Evolutionary conservation across 2,329 filamentous ascomycete genomes (phyloP).

Genomic region (Karstenula rhodostoma): DNA sequence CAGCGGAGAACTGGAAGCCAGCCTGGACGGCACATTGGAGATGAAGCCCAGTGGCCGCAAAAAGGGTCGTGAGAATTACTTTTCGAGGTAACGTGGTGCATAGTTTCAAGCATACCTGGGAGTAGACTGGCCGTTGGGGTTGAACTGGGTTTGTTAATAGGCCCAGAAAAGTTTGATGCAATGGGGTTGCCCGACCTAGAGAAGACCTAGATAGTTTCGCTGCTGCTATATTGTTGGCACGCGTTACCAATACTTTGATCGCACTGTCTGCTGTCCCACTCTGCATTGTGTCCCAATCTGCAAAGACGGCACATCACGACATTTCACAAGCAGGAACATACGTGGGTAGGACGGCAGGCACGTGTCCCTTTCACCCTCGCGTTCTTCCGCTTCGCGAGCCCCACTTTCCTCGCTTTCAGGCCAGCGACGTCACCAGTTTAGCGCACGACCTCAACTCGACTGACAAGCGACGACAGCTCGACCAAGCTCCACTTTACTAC

Average conservation of each 20-base stretch:
- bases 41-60: constrained; percentile 32
- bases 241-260: neutral
- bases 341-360: neutral
- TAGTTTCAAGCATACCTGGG: neutral
- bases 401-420: neutral
- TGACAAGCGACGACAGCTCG: constrained; percentile 6
- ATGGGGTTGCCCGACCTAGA: neutral
- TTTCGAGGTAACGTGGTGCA: constrained; percentile 35
- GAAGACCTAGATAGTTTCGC: constrained; percentile 6
- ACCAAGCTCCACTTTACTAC: constrained; percentile 14
- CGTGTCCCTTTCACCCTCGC: neutral
- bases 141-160: neutral
- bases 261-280: neutral
- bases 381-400: neutral
- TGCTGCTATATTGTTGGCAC: constrained; percentile 5
- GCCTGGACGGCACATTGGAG: constrained; percentile 54
- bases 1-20: constrained; percentile 70
- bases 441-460: constrained; percentile 1
- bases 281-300: neutral
- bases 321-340: neutral
- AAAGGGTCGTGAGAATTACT: constrained; percentile 38
- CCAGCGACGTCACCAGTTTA: constrained; percentile 8
- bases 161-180: constrained; percentile 2
- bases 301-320: neutral
- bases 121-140: neutral